phyloP scores from a whole-genome alignment of 176 grass and related monocot species.

The Themeda triandra region DNA sequence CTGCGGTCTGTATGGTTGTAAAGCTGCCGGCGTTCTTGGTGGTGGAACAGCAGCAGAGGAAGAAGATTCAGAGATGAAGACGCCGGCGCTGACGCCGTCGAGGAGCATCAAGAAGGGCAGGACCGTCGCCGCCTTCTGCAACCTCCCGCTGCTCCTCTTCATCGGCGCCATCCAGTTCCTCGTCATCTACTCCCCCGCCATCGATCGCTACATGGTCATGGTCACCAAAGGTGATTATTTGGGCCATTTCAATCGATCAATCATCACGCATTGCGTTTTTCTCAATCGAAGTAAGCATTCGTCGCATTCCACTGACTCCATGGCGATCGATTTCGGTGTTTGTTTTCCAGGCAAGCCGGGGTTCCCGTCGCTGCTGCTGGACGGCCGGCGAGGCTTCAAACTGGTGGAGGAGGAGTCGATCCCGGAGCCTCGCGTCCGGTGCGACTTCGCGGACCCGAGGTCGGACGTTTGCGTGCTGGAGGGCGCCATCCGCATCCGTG shows the following conservation, averaged over 20 bases:
- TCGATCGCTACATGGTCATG: constrained; percentile 36
- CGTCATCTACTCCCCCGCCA: constrained; percentile 34
- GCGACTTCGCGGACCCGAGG: constrained; percentile 46
- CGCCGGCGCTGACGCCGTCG: not conserved
- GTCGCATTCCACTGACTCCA: not conserved
- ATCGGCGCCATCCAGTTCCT: constrained; percentile 45
- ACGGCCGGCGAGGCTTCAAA: constrained; percentile 42
- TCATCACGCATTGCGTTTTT: too few relatives aligned
- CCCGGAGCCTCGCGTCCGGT: constrained; percentile 41
- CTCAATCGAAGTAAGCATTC: too few relatives aligned
- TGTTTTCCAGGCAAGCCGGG: constrained; percentile 43
- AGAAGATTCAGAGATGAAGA: constrained; percentile 25
- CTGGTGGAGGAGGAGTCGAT: constrained; percentile 28
- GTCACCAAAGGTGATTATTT: constrained; percentile 40
- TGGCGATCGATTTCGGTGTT: not conserved
- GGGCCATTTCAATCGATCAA: too few relatives aligned
- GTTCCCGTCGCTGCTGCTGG: constrained; percentile 42
- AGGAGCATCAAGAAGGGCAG: constrained; percentile 34
- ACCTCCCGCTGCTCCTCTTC: constrained; percentile 33
- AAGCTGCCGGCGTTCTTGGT: not conserved
- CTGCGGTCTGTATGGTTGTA: not conserved
- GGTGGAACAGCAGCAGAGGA: not conserved
- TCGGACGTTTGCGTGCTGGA: constrained; percentile 60
- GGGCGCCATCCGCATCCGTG: constrained; percentile 55
- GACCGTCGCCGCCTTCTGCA: constrained; percentile 12